Evolutionary conservation across 495 filamentous ascomycete genomes (phyloP).

Genomic region (Neurospora sp.): DNA sequence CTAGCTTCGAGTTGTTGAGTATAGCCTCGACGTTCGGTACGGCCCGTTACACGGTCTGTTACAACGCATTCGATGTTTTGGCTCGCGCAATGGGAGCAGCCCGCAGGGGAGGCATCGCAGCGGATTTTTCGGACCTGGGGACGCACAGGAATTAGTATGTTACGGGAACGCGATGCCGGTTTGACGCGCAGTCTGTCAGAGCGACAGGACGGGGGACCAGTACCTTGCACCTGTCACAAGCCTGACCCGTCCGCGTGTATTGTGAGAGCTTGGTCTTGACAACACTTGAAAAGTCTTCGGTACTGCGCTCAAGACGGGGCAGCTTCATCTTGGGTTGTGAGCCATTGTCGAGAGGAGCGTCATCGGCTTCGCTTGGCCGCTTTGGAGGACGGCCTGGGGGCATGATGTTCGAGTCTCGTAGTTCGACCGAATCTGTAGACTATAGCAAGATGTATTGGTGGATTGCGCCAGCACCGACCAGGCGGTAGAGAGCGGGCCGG

Average conservation of each 20-base stretch:
- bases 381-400: slow-evolving; percentile 26
- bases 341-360: slow-evolving; percentile 14
- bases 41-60: slow-evolving; percentile 79
- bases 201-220: slow-evolving; percentile 14
- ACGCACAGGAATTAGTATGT: background rate
- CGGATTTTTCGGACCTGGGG: slow-evolving; percentile 69
- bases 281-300: slow-evolving; percentile 56
- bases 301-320: slow-evolving; percentile 34
- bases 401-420: slow-evolving; percentile 25
- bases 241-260: slow-evolving; percentile 68
- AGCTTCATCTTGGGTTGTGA: slow-evolving; percentile 33
- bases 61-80: slow-evolving; percentile 64
- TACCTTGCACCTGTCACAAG: slow-evolving; percentile 88
- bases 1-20: slow-evolving; percentile 48
- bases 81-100: slow-evolving; percentile 65
- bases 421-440: slow-evolving; percentile 12
- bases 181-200: background rate
- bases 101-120: slow-evolving; percentile 62
- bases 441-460: slow-evolving; percentile 4
- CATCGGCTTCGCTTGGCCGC: slow-evolving; percentile 29
- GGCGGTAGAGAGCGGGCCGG: background rate
- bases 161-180: background rate
- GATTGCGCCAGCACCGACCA: background rate
- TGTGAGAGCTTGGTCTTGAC: slow-evolving; percentile 54
- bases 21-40: slow-evolving; percentile 67